A percentile compares a stretch with the other conserved stretches of the same genome.
Conservation (phyloP, 169 alveolate genomes). For the Cryptosporidium xiaoi region DNA sequence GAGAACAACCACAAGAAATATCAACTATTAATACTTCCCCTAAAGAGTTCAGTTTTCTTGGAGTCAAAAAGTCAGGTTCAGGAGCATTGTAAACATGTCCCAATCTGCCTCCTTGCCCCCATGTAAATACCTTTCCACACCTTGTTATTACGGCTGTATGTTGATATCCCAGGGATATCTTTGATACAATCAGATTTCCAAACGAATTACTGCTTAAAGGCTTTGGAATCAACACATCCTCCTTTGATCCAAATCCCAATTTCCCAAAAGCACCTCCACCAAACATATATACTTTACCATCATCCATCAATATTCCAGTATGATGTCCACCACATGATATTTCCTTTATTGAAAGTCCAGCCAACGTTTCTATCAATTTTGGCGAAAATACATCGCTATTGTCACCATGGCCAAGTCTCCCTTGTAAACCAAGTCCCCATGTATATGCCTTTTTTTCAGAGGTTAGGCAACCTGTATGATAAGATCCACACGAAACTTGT, state of each 20-base stretch:
- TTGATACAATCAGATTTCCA: constrained; percentile 16
- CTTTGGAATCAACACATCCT: constrained; percentile 66
- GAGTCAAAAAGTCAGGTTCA: constrained; percentile 72
- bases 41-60: constrained; percentile 58
- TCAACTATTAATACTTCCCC: constrained; percentile 59
- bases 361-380: constrained; percentile 59
- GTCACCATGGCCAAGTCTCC: constrained; percentile 85
- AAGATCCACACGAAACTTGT: constrained; percentile 82
- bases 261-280: constrained; percentile 81
- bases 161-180: constrained; percentile 76
- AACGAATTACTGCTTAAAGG: constrained; percentile 63
- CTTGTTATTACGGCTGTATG: constrained; percentile 77
- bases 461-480: constrained; percentile 78
- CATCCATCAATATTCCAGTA: constrained; percentile 73
- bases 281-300: constrained; percentile 76
- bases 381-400: constrained; percentile 74
- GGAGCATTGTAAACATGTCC: constrained; percentile 74
- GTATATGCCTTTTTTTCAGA: constrained; percentile 82
- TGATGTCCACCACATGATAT: constrained; percentile 79
- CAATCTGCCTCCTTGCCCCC: constrained; percentile 81
- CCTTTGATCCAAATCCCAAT: constrained; percentile 76
- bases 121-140: constrained; percentile 76
- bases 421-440: constrained; percentile 89
- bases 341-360: constrained; percentile 69
- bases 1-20: constrained; percentile 76